These are phyloP conservation scores for Fusarium setosum DNA, from an alignment of 2,329 filamentous ascomycete genomes.

Conservation along the genomic window DNA sequence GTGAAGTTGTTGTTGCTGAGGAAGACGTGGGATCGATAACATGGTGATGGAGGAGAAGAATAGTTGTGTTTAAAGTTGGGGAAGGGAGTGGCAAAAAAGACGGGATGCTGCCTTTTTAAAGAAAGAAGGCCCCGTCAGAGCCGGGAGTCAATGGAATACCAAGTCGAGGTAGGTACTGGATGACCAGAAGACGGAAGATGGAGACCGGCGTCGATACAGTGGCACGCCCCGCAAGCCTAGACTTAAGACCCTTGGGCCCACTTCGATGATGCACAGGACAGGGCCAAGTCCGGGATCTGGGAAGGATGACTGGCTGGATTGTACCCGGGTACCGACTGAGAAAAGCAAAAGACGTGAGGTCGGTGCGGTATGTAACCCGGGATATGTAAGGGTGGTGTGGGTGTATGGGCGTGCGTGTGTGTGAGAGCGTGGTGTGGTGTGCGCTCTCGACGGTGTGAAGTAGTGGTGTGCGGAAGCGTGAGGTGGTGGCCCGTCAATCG, in stretches of 20 bases:
- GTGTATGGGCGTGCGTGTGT: conserved; percentile 9
- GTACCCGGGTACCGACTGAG: conserved; percentile 11
- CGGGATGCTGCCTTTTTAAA: conserved; percentile 42
- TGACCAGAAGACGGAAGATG: conserved; percentile 35
- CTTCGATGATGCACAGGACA: conserved; percentile 33
- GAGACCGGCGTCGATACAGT: conserved; percentile 20
- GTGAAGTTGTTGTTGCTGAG: conserved; percentile 40
- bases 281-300: conserved; percentile 15
- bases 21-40: conserved; percentile 45
- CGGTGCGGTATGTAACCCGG: conserved; percentile 28
- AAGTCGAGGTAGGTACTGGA: no score
- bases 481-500: conserved; percentile 10
- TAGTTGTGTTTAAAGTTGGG: conserved; percentile 37
- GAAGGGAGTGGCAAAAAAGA: conserved; percentile 39
- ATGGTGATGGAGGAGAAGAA: conserved; percentile 40
- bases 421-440: conserved; percentile 20
- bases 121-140: conserved; percentile 25
- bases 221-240: conserved; percentile 16
- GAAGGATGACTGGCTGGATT: conserved; percentile 15
- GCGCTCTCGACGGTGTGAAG: conserved; percentile 15
- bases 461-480: conserved; percentile 19
- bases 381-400: conserved; percentile 21
- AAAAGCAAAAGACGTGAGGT: conserved; percentile 28
- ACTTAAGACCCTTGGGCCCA: conserved; percentile 28
- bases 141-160: conserved; percentile 15